These are phyloP conservation scores for Tausonia pullulans DNA, from an alignment of 1,284 basidiomycete genomes.

Conservation along the genomic window DNA sequence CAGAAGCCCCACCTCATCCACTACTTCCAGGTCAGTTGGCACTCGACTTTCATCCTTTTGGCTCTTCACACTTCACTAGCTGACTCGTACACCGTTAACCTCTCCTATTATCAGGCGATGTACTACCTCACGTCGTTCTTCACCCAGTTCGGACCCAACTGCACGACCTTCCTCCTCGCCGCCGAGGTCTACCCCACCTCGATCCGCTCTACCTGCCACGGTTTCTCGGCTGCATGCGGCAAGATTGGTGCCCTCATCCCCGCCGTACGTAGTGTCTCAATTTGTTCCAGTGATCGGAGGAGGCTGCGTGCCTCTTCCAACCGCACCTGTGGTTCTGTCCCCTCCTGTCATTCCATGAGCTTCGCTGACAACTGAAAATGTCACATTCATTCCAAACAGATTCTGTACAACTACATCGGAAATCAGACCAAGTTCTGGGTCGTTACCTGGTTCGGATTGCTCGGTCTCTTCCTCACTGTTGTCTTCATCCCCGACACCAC, in stretches of 20 bases:
- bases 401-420: slow-evolving; percentile 27
- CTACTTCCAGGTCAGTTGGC: slow-evolving; percentile 18
- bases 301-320: too few relatives aligned
- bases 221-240: slow-evolving; percentile 39
- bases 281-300: too few relatives aligned
- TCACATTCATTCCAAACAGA: too few relatives aligned
- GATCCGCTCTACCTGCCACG: slow-evolving; percentile 39
- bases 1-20: slow-evolving; percentile 28
- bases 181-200: slow-evolving; percentile 43
- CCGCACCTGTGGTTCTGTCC: too few relatives aligned
- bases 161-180: slow-evolving; percentile 35
- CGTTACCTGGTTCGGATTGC: slow-evolving; percentile 43
- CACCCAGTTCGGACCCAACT: slow-evolving; percentile 44
- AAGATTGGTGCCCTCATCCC: slow-evolving; percentile 41
- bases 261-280: slow-evolving; percentile 23
- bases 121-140: slow-evolving; percentile 43
- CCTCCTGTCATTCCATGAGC: too few relatives aligned
- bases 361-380: too few relatives aligned
- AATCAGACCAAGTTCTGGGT: slow-evolving; percentile 32
- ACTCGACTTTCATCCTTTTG: slow-evolving; percentile 11
- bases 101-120: slow-evolving; percentile 33
- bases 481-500: slow-evolving; percentile 44
- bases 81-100: not conserved
- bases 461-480: slow-evolving; percentile 38
- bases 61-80: not conserved